Base-by-base conservation (phyloP, 768 basidiomycete species). In the Postia placenta region DNA sequence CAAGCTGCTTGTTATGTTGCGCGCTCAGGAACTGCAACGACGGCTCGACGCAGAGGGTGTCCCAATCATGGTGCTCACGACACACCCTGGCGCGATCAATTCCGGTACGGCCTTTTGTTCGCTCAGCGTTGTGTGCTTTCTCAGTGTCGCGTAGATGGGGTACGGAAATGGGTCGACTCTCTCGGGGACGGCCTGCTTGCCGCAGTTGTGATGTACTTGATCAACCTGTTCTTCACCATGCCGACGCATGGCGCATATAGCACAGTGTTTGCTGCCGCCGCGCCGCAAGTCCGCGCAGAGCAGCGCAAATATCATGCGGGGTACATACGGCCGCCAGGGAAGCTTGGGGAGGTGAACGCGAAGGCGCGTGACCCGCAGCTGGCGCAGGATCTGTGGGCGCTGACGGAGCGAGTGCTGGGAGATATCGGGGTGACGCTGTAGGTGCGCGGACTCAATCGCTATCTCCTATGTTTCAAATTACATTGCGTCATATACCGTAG, bases 41-140 rank as follows among this genome's bases (percentile, higher is more conserved):
- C 56, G 57, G 11, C 46, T 64, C 1, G 48, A 69, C 52, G 63
- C 61, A 5, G 52, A 57, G 2, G 53, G 58, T 2, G 49, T 61
- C 30, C 56, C 64, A 6, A 69, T 72, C 40, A 58, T 63, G 5
- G 64, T 60, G 41, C 62, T 69, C 25, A 53, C 68, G 20, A 55
- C 67, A 12, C 62, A 70, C 42, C 71, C 68, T 2, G 70, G 71
- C 12, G 53, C 53, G 15, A 66, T 71, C 43, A 65, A 67, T 47
- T 69, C 66, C 2, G 52, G 51, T 55, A 38, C 12, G 48, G n/a
- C 25, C 17, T 11, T 14, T 20, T 11, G 24, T 1, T 17, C 12
- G 12, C n/a, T 15, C 33, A 42, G 11, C 9, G 44, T 23, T 33
- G 17, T 45, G 24, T 39, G 39, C 11, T n/a, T n/a, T 24, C 11